phyloP scores from a whole-genome alignment of 2,329 filamentous ascomycete genomes.

The Colletotrichum chrysophilum region DNA sequence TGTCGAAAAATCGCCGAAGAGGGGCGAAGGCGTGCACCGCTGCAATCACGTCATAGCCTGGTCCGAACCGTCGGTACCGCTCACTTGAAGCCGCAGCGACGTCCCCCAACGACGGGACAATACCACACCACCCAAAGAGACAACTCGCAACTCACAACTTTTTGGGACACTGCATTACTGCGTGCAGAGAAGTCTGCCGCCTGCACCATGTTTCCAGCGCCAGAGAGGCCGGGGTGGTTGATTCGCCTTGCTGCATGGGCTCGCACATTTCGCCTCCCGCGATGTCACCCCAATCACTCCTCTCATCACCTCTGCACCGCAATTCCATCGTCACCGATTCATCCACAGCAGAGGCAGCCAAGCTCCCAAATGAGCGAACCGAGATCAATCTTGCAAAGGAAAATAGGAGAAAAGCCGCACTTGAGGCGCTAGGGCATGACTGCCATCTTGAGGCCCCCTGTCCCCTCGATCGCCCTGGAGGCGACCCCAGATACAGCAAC shows the following conservation, averaged over 20 bases:
- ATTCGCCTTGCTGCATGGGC: not conserved
- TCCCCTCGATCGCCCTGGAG: not conserved
- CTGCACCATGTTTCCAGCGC: not conserved
- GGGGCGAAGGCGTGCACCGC: not conserved
- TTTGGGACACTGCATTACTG: not conserved
- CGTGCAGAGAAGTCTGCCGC: not conserved
- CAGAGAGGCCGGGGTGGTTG: not conserved
- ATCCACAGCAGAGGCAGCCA: not conserved
- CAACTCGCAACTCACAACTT: not conserved
- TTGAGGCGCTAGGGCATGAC: slow-evolving; percentile 10
- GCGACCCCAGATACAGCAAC: not conserved
- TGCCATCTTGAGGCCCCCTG: slow-evolving; percentile 9
- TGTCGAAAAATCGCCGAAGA: not conserved
- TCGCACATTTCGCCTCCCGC: not conserved
- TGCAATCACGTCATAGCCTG: slow-evolving; percentile 13
- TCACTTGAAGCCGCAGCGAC: not conserved
- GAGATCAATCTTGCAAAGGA: not conserved
- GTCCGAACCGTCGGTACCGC: slow-evolving; percentile 13
- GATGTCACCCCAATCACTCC: not conserved
- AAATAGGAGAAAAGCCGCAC: not conserved
- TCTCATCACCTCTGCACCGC: not conserved
- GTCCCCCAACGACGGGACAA: not conserved
- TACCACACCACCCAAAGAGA: not conserved
- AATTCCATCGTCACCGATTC: not conserved
- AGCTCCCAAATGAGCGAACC: not conserved